Conservation (phyloP, 2,329 filamentous ascomycete genomes). For the Trichophaea hybrida region DNA sequence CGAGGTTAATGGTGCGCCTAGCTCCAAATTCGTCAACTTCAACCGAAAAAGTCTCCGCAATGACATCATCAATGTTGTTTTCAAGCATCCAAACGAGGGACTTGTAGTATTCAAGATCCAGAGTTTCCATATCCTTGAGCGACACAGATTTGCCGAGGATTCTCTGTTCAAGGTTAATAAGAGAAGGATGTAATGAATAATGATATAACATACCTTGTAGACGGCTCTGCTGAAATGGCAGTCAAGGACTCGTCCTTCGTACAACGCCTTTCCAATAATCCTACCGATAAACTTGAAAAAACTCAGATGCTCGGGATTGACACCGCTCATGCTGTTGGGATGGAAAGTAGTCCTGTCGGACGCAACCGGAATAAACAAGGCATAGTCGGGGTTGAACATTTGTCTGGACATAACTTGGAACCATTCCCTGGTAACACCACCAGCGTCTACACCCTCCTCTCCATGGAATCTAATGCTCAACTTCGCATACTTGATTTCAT, state of each 20-base stretch:
- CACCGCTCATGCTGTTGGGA: slow-evolving; percentile 80
- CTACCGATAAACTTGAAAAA: slow-evolving; percentile 99
- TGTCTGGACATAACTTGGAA: slow-evolving; percentile 94
- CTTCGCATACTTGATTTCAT: slow-evolving; percentile 98
- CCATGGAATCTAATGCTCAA: slow-evolving; percentile 94
- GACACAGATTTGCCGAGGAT: slow-evolving; percentile 91
- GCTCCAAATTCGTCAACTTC: slow-evolving; percentile 91
- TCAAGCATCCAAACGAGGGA: slow-evolving; percentile 96
- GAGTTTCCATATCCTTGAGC: slow-evolving; percentile 98
- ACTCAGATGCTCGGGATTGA: slow-evolving; percentile 89
- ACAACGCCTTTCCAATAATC: slow-evolving; percentile 94
- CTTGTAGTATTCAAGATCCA: slow-evolving; percentile 98
- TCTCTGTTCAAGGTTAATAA: slow-evolving; percentile 34
- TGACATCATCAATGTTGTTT: slow-evolving; percentile 96
- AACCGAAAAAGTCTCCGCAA: slow-evolving; percentile 88
- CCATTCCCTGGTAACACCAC: slow-evolving; percentile 95
- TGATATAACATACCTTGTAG: slow-evolving; percentile 48
- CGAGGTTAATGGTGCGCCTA: slow-evolving; percentile 71
- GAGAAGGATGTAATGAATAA: slow-evolving; percentile 1
- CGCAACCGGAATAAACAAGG: slow-evolving; percentile 87
- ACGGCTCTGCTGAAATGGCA: slow-evolving; percentile 98
- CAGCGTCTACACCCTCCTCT: slow-evolving; percentile 94
- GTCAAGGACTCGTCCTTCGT: slow-evolving; percentile 87
- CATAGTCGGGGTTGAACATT: slow-evolving; percentile 98
- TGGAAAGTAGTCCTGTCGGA: slow-evolving; percentile 98